Evolutionary conservation across 176 grass and related monocot species (phyloP), one percentile per base, ranked within the genome.

Genomic region (Phyllostachys edulis): DNA sequence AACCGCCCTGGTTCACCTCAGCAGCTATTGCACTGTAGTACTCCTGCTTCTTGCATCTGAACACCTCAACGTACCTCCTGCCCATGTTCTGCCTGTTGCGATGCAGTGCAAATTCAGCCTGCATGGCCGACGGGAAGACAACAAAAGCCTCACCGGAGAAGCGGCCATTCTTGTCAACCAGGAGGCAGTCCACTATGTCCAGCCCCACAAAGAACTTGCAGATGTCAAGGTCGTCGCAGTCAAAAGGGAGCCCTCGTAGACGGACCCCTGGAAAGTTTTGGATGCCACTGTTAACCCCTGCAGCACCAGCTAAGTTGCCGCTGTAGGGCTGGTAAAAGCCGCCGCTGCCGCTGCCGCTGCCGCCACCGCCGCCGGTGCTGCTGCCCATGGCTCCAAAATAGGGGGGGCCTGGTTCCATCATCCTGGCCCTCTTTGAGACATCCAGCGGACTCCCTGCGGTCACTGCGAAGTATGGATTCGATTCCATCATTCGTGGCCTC

Each of bases 391-490:
- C 87, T 54, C 85, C 82, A 62, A 90, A 93, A 81, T 91, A 97
- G 8, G 87, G 70, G 32, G 88, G 69, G 65, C 57, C 88, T 18
- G 94, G 44, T 66, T 97, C 89, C 67, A 94, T 84, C 82, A 89
- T 82, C 86, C 94, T 90, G 46, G 94, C 67, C 77, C 92, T 88
- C 88, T 97, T 97, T 70, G 90, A 97, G 60, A 80, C 86, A 85
- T 90, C 92, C 70, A 89, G 37, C 47, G 86, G 83, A 52, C 75
- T 88, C 84, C 84, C 88, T 84, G 84, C 80, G 44, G 84, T 94
- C 89, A 93, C 89, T 98, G 93, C 93, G 89, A 98, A 98, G 95
- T 98, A 98, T 78, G 96, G 96, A 95, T 94, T 94, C 77, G 96
- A 98, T 92, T 98, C 96, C 85, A 90, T 97, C 92, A 97, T 97